Evolutionary conservation across 768 basidiomycete species (phyloP), one percentile per base, ranked within the genome.

Genomic region (Lactarius trivialis): DNA sequence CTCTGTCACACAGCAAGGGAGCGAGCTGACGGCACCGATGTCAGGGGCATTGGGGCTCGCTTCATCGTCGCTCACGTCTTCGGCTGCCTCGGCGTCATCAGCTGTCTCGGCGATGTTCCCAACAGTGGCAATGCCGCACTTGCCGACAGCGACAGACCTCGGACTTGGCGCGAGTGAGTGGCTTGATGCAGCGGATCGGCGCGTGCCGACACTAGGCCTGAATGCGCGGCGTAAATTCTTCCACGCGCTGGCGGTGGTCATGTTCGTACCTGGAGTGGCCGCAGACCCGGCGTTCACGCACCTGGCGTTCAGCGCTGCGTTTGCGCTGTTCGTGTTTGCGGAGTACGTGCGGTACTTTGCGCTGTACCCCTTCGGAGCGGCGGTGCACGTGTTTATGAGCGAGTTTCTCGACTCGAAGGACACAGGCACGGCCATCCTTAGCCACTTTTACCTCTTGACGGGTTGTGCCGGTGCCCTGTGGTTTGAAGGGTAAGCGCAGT

Each of bases 291-390:
- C 96, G 2, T 99, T 99, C 75, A 87, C 91, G 34, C 95, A 98
- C 73, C 77, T 98, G 49, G 86, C 94, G 9, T 97, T 99, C 77
- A 95, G 91, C 68, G 88, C 85, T 21, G 96, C 96, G 2, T 98
- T 99, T 73, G 88, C 97, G 9, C 74, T 93, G 66, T 98, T 99
- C 77, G 91, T 86, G 26, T 98, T 99, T 72, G 86, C 91, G 60
- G 97, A 99, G 76, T 98, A 98, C 77, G 84, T 98, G 66, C 91
- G 97, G 61, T 99, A 98, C 75, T 99, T 98, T 74, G 97, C 97
- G 39, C 83, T 99, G 54, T 98, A 97, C 76, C 97, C 97, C 3
- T 91, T 98, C 68, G 93, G 94, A 15, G 95, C 91, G 11, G 78
- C 85, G 12, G 85, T 99, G 21, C 97, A 99, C 75, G 76, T 98